A percentile compares a stretch with the other conserved stretches of the same genome.
phyloP scores from a whole-genome alignment of 148 eudicot species.

The Rhododendron simsii region DNA sequence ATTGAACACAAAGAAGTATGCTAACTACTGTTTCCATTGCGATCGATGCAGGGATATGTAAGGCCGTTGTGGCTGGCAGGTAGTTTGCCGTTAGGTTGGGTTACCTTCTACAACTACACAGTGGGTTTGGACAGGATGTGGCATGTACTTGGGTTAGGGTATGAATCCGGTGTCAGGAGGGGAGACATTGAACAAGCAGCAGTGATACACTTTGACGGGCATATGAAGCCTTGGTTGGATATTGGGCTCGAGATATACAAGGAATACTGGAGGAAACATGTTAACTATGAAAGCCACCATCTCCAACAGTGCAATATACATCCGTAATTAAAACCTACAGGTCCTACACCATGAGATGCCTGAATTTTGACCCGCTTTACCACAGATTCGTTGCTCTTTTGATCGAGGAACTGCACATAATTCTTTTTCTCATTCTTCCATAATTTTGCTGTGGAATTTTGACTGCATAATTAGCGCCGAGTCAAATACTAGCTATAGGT shows the following conservation, averaged over 20 bases:
- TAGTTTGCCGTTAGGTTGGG: conserved; percentile 87
- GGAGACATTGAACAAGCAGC: conserved; percentile 61
- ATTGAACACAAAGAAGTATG: background rate
- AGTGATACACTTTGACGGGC: conserved; percentile 85
- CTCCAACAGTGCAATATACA: conserved; percentile 88
- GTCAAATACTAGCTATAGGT: conserved; percentile 18
- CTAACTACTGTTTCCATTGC: conserved; percentile 3
- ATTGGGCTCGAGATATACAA: conserved; percentile 71
- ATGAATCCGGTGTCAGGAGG: conserved; percentile 39
- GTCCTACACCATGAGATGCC: background rate
- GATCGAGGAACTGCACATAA: background rate
- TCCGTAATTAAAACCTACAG: conserved; percentile 23
- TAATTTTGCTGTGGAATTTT: conserved; percentile 21
- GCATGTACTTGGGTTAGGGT: conserved; percentile 86
- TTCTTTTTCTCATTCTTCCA: conserved; percentile 18
- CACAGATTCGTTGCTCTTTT: background rate
- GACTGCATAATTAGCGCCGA: background rate
- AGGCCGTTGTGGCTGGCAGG: conserved; percentile 69
- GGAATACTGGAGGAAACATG: conserved; percentile 62
- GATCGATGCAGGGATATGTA: conserved; percentile 50
- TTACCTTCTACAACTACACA: conserved; percentile 77
- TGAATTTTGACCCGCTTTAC: background rate
- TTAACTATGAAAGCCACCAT: conserved; percentile 55
- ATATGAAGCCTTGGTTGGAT: conserved; percentile 94
- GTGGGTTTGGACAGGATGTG: conserved; percentile 53